Evolutionary conservation across 1,284 basidiomycete genomes (phyloP).

Genomic region (Boletus sp.): DNA sequence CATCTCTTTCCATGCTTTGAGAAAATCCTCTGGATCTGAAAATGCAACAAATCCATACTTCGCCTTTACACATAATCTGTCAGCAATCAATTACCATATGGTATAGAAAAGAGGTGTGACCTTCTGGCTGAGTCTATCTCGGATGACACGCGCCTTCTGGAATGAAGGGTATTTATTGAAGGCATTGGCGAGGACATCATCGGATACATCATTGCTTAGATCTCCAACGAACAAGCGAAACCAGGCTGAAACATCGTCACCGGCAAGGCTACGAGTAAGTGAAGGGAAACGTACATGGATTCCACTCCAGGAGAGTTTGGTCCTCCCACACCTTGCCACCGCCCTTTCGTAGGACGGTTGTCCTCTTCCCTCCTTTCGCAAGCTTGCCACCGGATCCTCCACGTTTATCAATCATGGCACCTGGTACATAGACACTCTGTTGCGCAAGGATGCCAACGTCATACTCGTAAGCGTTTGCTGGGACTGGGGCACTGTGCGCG

Average conservation of each 20-base stretch:
- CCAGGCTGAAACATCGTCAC: constrained; percentile 63
- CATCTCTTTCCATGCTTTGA: constrained; percentile 99
- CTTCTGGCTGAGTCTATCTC: constrained; percentile 88
- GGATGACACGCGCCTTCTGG: constrained; percentile 90
- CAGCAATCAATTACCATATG: neutral
- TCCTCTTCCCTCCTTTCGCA: constrained; percentile 87
- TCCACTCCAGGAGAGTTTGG: constrained; percentile 95
- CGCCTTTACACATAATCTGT: constrained; percentile 50
- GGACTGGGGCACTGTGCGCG: constrained; percentile 72
- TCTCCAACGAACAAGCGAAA: constrained; percentile 98
- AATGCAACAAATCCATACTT: constrained; percentile 98
- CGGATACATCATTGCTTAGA: constrained; percentile 96
- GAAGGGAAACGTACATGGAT: constrained; percentile 68
- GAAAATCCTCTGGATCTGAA: constrained; percentile 96
- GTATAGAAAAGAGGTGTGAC: constrained; percentile 36
- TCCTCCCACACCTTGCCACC: constrained; percentile 98
- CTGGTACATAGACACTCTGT: constrained; percentile 84
- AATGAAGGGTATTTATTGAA: constrained; percentile 93
- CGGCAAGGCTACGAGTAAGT: neutral
- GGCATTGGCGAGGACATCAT: constrained; percentile 87
- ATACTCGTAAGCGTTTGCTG: constrained; percentile 86
- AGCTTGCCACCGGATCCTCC: constrained; percentile 80
- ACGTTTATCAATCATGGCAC: constrained; percentile 81
- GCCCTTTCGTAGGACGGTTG: constrained; percentile 92
- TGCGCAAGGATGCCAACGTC: constrained; percentile 84